Evolutionary conservation across 2,329 filamentous ascomycete genomes (phyloP), one percentile per base, ranked within the genome.

Genomic region (Sporothrix sp.): DNA sequence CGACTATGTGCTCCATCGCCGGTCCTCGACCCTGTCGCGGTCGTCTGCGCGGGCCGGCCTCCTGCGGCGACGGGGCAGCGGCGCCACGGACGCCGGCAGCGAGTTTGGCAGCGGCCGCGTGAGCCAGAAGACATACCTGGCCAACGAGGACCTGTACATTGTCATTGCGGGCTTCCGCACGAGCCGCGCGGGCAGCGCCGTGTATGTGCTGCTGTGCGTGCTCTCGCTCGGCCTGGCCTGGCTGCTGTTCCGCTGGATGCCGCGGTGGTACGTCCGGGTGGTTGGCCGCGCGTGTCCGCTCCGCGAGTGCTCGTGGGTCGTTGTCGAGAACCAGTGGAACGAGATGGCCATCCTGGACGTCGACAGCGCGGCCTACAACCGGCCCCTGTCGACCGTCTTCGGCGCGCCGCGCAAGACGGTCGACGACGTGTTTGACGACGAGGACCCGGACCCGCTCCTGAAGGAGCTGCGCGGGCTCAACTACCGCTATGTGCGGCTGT

Each of bases 241-340:
- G 69, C 77, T 98, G 13, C 61, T 97, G 5, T 78, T 97, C 51
- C 79, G 89, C 55, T 98, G 93, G 93, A 66, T 97, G 48, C 94
- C 93, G 5, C 78, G 82, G 52, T 95, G 87, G 87, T 82, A 87
- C 59, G 82, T 97, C 45, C 76, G 75, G 44, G 64, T 97, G 37
- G 73, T 87, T 36, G 93, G 93, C 25, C 76, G 71, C 48, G 70
- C 81, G 5, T 79, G 78, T 14, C 73, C 86, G 2, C 71, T 98
- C 27, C 75, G 76, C 49, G 79, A 85, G 50, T 93, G 87, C 61
- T 76, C 86, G 53, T 98, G 94, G 93, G 84, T 95, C 38, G 90
- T 95, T 25, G 79, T 97, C 56, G 93, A 84, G 76, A 96, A 98
- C 61, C 89, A 97, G 75, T 97, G 93, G 91, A 85, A 86, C 45